Conservation (phyloP, 2,329 filamentous ascomycete genomes). For the Fusarium ramigenum region DNA sequence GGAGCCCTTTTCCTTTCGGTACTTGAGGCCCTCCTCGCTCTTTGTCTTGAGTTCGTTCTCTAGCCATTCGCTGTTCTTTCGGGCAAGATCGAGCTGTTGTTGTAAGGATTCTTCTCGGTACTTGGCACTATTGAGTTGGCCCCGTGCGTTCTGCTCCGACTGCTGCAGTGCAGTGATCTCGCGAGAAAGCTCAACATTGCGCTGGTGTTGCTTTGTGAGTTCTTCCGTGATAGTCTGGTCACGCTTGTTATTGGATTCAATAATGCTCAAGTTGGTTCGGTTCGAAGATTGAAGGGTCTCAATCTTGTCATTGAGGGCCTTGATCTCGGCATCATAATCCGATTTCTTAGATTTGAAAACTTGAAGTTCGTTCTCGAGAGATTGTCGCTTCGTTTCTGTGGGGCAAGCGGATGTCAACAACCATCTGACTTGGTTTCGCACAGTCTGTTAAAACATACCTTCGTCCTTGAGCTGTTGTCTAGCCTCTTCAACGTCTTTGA, state of each 20-base stretch:
- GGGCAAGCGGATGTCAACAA: slow-evolving; percentile 23
- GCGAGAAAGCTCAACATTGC: slow-evolving; percentile 83
- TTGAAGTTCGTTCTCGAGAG: slow-evolving; percentile 84
- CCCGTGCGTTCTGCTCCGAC: slow-evolving; percentile 82
- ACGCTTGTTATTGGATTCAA: slow-evolving; percentile 88
- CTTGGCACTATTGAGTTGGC: slow-evolving; percentile 80
- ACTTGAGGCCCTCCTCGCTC: slow-evolving; percentile 84
- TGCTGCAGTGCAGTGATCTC: slow-evolving; percentile 86
- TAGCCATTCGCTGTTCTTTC: slow-evolving; percentile 92
- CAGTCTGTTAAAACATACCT: slow-evolving; percentile 63
- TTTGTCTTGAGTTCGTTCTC: slow-evolving; percentile 93
- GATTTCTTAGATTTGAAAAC: slow-evolving; percentile 78
- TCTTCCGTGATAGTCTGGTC: slow-evolving; percentile 89
- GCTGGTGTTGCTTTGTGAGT: slow-evolving; percentile 87
- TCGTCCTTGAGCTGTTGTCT: slow-evolving; percentile 83
- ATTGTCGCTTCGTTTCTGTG: slow-evolving; percentile 77
- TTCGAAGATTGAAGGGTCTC: slow-evolving; percentile 90
- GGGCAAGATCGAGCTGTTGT: slow-evolving; percentile 88
- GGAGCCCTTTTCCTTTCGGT: slow-evolving; percentile 92
- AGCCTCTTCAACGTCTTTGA: slow-evolving; percentile 84
- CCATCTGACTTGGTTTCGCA: background rate
- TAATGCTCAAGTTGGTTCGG: slow-evolving; percentile 85
- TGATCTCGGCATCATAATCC: slow-evolving; percentile 77
- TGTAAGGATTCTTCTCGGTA: slow-evolving; percentile 91
- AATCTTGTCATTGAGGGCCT: slow-evolving; percentile 83